Evolutionary conservation across 1,284 basidiomycete genomes (phyloP).

Genomic region (Mycosarcoma mackinlayi): DNA sequence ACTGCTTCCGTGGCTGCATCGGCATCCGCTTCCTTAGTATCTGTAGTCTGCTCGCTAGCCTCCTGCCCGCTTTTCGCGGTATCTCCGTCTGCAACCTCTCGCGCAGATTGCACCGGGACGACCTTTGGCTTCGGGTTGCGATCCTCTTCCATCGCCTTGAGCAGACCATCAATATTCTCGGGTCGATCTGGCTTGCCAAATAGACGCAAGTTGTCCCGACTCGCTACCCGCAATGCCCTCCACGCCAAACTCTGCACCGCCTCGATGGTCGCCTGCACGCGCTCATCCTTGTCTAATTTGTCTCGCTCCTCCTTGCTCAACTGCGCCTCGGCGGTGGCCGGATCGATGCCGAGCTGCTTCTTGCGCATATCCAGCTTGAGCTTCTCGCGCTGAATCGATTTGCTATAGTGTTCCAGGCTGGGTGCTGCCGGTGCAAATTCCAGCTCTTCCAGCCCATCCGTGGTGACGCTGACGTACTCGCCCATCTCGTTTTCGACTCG

Average conservation of each 20-base stretch:
- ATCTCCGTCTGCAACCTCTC: background rate
- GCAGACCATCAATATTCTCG: slow-evolving; percentile 47
- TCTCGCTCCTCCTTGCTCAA: slow-evolving; percentile 37
- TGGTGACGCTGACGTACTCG: slow-evolving; percentile 45
- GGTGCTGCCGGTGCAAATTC: slow-evolving; percentile 54
- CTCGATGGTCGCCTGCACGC: slow-evolving; percentile 29
- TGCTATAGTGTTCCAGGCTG: slow-evolving; percentile 49
- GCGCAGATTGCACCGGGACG: background rate
- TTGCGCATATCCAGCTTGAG: slow-evolving; percentile 51
- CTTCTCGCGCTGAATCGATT: slow-evolving; percentile 51
- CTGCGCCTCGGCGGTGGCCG: slow-evolving; percentile 6
- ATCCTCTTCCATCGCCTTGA: slow-evolving; percentile 48
- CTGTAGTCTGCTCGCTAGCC: background rate
- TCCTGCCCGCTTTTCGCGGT: slow-evolving; percentile 1
- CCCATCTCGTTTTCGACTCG: slow-evolving; percentile 55
- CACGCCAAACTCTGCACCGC: slow-evolving; percentile 57
- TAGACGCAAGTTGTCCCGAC: slow-evolving; percentile 45
- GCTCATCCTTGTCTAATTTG: slow-evolving; percentile 38
- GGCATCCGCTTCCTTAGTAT: background rate
- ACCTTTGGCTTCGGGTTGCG: slow-evolving; percentile 38
- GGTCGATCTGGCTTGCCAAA: slow-evolving; percentile 43
- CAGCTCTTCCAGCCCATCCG: slow-evolving; percentile 64
- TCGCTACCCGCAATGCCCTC: slow-evolving; percentile 56
- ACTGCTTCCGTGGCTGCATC: background rate
- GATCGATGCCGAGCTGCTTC: slow-evolving; percentile 50